These are phyloP conservation scores for Emergomyces africanus DNA, from an alignment of 2,329 filamentous ascomycete genomes.

Conservation along the genomic window DNA sequence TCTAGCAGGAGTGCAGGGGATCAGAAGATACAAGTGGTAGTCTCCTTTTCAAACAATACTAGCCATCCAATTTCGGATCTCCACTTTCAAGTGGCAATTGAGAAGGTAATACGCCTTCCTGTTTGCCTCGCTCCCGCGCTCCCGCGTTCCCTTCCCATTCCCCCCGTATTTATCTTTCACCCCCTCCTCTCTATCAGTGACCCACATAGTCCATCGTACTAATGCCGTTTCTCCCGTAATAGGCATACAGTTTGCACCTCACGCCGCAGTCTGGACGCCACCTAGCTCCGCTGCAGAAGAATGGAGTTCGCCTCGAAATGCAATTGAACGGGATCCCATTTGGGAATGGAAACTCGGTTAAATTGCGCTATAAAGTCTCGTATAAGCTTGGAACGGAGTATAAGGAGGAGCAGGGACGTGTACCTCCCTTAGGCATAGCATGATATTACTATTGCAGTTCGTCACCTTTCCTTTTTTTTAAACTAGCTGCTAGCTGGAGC, in stretches of 20 bases:
- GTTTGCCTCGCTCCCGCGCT: background rate
- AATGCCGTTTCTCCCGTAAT: conserved; percentile 5
- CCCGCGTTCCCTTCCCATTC: background rate
- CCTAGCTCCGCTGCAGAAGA: conserved; percentile 57
- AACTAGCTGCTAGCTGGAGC: conserved; percentile 1
- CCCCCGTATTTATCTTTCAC: background rate
- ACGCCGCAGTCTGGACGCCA: conserved; percentile 73
- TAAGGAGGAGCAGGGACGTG: conserved; percentile 72
- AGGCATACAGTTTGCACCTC: conserved; percentile 72
- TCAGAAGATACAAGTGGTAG: conserved; percentile 55
- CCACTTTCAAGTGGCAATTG: conserved; percentile 85
- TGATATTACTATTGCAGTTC: conserved; percentile 23
- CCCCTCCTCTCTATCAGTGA: background rate
- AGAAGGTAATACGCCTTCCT: conserved; percentile 51
- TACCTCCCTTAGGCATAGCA: conserved; percentile 63
- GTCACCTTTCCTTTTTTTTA: conserved; percentile 1
- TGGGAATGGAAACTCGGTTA: conserved; percentile 64
- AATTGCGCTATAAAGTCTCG: conserved; percentile 77
- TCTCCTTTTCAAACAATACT: conserved; percentile 74
- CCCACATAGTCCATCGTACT: conserved; percentile 3
- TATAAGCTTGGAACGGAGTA: conserved; percentile 54
- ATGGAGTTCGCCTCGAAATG: conserved; percentile 72
- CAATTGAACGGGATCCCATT: conserved; percentile 60
- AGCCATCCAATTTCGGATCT: conserved; percentile 60
- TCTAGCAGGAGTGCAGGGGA: conserved; percentile 46